Percentiles rank a stretch among this genome's conserved stretches.
Conservation (phyloP, 306 rosid genomes). For the Pueraria montana region DNA sequence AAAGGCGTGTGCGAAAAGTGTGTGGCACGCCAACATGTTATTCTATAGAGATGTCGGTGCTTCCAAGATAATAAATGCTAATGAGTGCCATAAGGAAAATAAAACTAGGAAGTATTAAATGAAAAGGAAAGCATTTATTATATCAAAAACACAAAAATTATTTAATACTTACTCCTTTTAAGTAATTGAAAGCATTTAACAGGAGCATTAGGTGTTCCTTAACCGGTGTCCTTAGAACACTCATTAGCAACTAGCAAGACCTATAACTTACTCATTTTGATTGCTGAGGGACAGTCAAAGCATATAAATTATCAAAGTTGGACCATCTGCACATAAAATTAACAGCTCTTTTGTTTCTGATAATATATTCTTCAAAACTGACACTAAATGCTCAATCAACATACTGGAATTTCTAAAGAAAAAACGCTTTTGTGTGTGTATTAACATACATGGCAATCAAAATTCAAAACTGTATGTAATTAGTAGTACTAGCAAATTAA, state of each 20-base stretch:
- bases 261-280: background rate
- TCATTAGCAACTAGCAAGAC: background rate
- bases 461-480: background rate
- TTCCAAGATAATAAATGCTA: background rate
- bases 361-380: conserved; percentile 22
- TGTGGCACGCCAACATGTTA: no score
- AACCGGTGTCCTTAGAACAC: background rate
- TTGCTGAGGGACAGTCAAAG: conserved; percentile 7
- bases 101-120: background rate
- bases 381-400: conserved; percentile 13
- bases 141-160: background rate
- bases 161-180: background rate
- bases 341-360: conserved; percentile 17
- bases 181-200: background rate
- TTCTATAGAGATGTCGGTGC: no score
- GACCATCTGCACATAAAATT: background rate
- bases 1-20: no score
- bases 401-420: conserved; percentile 6
- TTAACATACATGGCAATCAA: conserved; percentile 6
- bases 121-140: background rate
- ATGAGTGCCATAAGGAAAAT: background rate
- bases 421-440: background rate
- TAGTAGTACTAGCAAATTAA: conserved; percentile 6
- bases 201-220: background rate
- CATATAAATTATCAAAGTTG: conserved; percentile 23